Conservation (phyloP, 257 asterid species). For the Solanum habrochaites region DNA sequence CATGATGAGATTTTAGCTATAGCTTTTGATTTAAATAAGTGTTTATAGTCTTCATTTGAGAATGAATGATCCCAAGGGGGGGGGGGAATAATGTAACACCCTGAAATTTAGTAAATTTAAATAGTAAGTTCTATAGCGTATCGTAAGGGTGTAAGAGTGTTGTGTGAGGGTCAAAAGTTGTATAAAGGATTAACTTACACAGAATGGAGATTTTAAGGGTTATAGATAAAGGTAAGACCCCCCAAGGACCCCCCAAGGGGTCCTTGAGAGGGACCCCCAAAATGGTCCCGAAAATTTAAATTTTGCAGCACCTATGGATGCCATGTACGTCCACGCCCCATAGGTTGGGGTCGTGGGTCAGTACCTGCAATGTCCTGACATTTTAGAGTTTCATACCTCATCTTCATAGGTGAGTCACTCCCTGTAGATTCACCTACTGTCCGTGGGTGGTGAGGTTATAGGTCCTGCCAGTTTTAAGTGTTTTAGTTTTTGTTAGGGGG, state of each 20-base stretch:
- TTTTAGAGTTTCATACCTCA: not conserved
- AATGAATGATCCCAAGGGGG: too few relatives aligned
- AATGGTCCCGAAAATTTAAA: not conserved
- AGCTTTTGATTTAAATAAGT: too few relatives aligned
- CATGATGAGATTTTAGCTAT: too few relatives aligned
- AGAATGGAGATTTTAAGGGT: too few relatives aligned
- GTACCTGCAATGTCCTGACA: not conserved
- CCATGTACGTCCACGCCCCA: not conserved
- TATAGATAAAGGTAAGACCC: too few relatives aligned
- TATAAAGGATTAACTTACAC: too few relatives aligned
- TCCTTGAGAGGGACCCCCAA: not conserved
- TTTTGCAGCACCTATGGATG: not conserved
- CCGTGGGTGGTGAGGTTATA: not conserved
- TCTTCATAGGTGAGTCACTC: not conserved
- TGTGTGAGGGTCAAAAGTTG: too few relatives aligned
- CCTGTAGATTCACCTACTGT: not conserved
- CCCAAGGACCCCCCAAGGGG: not conserved
- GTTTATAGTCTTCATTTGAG: too few relatives aligned
- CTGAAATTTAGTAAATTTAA: too few relatives aligned
- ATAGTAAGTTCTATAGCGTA: too few relatives aligned
- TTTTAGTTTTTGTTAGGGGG: not conserved
- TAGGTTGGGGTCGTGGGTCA: not conserved
- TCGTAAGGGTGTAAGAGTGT: too few relatives aligned
- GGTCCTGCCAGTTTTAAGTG: not conserved
- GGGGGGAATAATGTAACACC: too few relatives aligned